A percentile compares a stretch with the other conserved stretches of the same genome.
Conservation (phyloP, 2,329 filamentous ascomycete species). For the Phialophora verrucosa region DNA sequence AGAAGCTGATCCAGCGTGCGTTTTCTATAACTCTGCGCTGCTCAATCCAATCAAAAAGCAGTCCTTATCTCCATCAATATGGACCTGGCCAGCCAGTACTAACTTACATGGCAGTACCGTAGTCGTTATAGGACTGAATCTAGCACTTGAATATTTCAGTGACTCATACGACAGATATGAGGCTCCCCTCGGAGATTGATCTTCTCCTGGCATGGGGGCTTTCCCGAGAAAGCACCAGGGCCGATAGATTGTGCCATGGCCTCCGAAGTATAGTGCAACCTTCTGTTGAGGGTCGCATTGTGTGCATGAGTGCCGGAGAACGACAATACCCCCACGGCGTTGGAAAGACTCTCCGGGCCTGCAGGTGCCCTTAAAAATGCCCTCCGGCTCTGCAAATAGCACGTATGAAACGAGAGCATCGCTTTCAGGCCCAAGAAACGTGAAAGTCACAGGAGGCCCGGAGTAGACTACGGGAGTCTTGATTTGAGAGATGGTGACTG, state of each 20-base stretch:
- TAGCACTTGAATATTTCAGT: background rate
- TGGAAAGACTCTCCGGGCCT: background rate
- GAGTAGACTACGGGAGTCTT: background rate
- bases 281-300: background rate
- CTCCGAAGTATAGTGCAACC: background rate
- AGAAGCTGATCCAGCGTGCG: no score
- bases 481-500: background rate
- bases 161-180: background rate
- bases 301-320: background rate
- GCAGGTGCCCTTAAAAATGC: background rate
- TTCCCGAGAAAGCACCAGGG: background rate
- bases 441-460: background rate
- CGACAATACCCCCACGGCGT: background rate
- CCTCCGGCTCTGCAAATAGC: background rate
- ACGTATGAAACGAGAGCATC: background rate
- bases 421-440: background rate
- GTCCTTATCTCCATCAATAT: background rate
- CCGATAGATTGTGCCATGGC: background rate
- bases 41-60: background rate
- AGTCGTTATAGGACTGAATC: background rate
- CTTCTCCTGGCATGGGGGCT: background rate
- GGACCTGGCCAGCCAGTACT: background rate
- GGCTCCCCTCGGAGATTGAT: background rate
- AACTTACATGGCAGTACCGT: background rate
- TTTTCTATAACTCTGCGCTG: no score